Conservation (phyloP, 495 filamentous ascomycete species). For the Podospora australis region DNA sequence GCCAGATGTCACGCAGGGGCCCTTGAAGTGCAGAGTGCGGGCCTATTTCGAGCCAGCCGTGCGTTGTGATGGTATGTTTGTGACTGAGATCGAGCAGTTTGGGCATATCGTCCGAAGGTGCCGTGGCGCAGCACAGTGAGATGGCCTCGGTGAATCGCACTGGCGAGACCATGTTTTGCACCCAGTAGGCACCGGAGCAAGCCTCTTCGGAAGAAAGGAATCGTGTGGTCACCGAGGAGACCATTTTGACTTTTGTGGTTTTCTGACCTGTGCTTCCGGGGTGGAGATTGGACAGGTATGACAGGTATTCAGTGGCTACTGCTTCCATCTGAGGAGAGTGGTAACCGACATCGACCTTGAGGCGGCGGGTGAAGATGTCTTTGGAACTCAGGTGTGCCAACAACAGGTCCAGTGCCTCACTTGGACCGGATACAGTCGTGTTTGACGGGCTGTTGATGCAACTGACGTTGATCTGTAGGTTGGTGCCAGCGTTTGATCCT, state of each 20-base stretch:
- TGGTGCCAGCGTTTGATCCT: neutral
- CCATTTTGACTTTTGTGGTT: neutral
- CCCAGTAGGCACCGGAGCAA: constrained; percentile 1
- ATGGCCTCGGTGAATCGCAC: constrained; percentile 1
- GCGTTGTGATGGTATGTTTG: neutral
- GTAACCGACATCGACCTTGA: constrained; percentile 32
- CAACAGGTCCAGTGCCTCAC: too few species aligned
- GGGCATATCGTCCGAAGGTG: neutral
- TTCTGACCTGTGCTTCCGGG: too few species aligned
- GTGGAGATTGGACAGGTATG: neutral
- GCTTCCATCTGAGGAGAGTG: constrained; percentile 35
- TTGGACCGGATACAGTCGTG: constrained; percentile 41
- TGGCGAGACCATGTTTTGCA: constrained; percentile 1
- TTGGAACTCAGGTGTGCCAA: constrained; percentile 18
- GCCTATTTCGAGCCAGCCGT: constrained; percentile 38
- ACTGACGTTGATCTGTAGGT: constrained; percentile 8
- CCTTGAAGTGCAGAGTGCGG: constrained; percentile 44
- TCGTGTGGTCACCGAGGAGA: constrained; percentile 3
- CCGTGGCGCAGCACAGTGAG: neutral
- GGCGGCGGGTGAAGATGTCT: constrained; percentile 17
- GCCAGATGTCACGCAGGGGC: constrained; percentile 16
- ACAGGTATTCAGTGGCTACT: constrained; percentile 28
- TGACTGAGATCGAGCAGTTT: too few species aligned
- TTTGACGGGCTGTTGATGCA: constrained; percentile 38
- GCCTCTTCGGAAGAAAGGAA: neutral